phyloP scores from a whole-genome alignment of 257 asterid genomes.

The Nicotiana undulata region DNA sequence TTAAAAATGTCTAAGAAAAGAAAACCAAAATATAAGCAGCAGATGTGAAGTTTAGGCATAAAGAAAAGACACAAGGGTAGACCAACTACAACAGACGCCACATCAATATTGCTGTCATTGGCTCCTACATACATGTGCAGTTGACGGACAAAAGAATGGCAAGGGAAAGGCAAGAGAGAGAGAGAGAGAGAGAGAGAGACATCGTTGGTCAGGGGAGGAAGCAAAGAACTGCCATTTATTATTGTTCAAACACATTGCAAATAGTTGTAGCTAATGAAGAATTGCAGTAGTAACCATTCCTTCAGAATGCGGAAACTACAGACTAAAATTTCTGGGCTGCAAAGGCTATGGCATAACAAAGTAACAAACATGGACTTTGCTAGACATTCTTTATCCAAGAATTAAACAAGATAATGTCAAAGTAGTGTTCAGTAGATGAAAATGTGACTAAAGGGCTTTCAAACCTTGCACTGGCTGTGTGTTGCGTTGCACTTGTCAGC shows the following conservation, averaged over 20 bases:
- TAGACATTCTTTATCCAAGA: neutral
- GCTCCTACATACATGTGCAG: neutral
- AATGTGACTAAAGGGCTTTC: constrained; percentile 5
- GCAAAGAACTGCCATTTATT: neutral
- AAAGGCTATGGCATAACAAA: neutral
- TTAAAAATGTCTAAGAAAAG: neutral
- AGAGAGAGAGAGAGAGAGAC: neutral
- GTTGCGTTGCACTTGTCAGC: constrained; percentile 88
- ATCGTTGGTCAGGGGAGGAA: neutral
- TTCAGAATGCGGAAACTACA: neutral
- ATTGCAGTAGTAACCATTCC: neutral
- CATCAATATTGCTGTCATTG: neutral
- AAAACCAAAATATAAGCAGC: neutral
- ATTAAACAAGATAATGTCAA: neutral
- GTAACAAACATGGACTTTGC: neutral
- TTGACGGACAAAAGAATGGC: neutral
- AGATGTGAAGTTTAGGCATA: neutral
- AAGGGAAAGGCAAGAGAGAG: too few relatives aligned
- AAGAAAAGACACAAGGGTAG: neutral
- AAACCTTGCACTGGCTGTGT: constrained; percentile 98
- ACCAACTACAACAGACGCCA: neutral
- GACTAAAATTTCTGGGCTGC: neutral
- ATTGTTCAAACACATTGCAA: neutral
- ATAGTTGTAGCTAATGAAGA: neutral
- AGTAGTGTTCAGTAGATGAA: neutral